phyloP scores from a whole-genome alignment of 2,329 filamentous ascomycete genomes.

The Taxawa tesnikishii region DNA sequence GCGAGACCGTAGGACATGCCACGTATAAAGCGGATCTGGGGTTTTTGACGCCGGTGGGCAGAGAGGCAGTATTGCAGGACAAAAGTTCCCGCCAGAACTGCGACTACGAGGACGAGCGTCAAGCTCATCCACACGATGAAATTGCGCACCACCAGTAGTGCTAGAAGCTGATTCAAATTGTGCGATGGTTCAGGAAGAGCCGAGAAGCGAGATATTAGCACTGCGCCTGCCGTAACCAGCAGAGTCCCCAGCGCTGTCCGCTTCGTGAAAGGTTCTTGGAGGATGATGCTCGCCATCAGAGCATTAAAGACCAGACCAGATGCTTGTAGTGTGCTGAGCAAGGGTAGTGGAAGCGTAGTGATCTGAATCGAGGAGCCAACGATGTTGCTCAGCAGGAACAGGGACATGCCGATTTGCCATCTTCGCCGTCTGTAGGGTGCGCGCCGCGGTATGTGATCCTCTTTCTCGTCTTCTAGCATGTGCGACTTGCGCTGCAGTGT shows the following conservation, averaged over 20 bases:
- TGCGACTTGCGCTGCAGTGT: constrained; percentile 97
- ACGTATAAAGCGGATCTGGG: constrained; percentile 49
- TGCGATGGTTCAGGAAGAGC: constrained; percentile 90
- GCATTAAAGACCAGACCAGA: constrained; percentile 98
- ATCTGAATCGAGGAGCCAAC: constrained; percentile 95
- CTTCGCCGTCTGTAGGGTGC: constrained; percentile 80
- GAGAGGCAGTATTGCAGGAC: constrained; percentile 23
- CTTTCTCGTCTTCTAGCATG: constrained; percentile 92
- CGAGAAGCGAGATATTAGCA: constrained; percentile 86
- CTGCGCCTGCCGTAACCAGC: constrained; percentile 76
- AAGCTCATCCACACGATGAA: constrained; percentile 41
- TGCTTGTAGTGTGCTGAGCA: constrained; percentile 88
- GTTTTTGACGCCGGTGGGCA: constrained; percentile 22
- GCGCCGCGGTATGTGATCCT: constrained; percentile 60
- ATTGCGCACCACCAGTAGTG: constrained; percentile 54
- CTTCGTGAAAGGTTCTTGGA: constrained; percentile 85
- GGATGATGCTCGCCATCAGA: constrained; percentile 84
- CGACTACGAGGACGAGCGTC: constrained; percentile 34
- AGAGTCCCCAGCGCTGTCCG: constrained; percentile 87
- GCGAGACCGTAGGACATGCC: constrained; percentile 83
- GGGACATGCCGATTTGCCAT: constrained; percentile 94
- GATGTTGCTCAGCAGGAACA: constrained; percentile 92
- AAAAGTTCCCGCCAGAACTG: constrained; percentile 30
- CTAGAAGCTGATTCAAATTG: constrained; percentile 67
- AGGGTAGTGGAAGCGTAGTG: constrained; percentile 83